A percentile compares a stretch with the other conserved stretches of the same genome.
Evolutionary conservation across 441 rosid species (phyloP).

Genomic region (Geranium incanum): DNA sequence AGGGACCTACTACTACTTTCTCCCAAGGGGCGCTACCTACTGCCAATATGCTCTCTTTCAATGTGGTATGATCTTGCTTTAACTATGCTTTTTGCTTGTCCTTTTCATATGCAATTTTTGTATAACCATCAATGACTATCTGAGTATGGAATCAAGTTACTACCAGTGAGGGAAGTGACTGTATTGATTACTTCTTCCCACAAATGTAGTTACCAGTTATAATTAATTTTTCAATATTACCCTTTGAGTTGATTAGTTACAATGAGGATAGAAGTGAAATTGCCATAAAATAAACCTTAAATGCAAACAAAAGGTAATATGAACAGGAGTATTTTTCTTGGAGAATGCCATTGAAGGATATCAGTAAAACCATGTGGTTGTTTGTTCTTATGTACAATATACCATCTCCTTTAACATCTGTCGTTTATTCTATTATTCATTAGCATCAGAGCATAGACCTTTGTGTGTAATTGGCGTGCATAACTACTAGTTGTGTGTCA

Average conservation of each 20-base stretch:
- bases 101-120: background rate
- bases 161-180: background rate
- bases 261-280: background rate
- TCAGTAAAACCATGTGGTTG: background rate
- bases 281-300: background rate
- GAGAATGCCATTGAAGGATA: background rate
- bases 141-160: background rate
- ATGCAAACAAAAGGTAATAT: background rate
- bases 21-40: constrained; percentile 44
- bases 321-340: background rate
- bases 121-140: background rate
- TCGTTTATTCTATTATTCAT: background rate
- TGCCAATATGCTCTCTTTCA: constrained; percentile 36
- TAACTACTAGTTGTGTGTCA: constrained; percentile 1
- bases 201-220: background rate
- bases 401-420: background rate
- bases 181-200: background rate
- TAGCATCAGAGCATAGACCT: background rate
- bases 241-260: background rate
- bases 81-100: background rate
- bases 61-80: constrained; percentile 36
- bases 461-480: background rate
- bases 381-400: background rate
- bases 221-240: background rate
- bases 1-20: constrained; percentile 40